Evolutionary conservation across 78 protist genomes (phyloP).

Genomic region (Creolimax fragrantissima): DNA sequence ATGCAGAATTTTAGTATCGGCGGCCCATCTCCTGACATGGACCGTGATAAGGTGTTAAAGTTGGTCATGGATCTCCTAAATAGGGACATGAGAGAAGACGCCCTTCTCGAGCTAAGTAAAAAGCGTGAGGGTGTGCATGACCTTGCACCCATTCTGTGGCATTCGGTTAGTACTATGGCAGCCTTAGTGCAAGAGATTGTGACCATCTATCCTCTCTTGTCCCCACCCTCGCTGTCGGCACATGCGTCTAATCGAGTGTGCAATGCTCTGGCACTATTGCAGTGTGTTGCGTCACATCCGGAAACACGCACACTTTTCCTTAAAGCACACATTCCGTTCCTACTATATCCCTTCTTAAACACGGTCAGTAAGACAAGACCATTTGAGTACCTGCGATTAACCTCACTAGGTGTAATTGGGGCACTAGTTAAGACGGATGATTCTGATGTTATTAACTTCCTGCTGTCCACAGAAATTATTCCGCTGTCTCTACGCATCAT

Average conservation of each 20-base stretch:
- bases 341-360: constrained; percentile 95
- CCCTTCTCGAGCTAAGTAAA: constrained; percentile 86
- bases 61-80: constrained; percentile 52
- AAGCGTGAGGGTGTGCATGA: constrained; percentile 83
- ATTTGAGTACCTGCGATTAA: constrained; percentile 94
- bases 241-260: constrained; percentile 90
- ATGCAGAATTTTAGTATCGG: not conserved
- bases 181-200: constrained; percentile 94
- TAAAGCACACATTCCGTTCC: constrained; percentile 94
- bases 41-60: not conserved
- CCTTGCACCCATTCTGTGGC: constrained; percentile 94
- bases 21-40: not conserved
- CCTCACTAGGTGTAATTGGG: constrained; percentile 98
- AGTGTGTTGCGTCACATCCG: constrained; percentile 94
- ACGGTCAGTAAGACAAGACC: constrained; percentile 82
- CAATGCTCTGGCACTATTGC: constrained; percentile 96
- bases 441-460: constrained; percentile 81
- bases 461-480: constrained; percentile 93
- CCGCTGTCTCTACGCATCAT: constrained; percentile 96
- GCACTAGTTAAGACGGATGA: constrained; percentile 95
- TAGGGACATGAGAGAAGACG: constrained; percentile 77
- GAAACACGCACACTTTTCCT: constrained; percentile 94
- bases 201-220: constrained; percentile 87
- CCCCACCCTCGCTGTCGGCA: constrained; percentile 88
- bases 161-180: constrained; percentile 82